Evolutionary conservation across 495 filamentous ascomycete species (phyloP).

Genomic region (Aspergillus olivimuriae): DNA sequence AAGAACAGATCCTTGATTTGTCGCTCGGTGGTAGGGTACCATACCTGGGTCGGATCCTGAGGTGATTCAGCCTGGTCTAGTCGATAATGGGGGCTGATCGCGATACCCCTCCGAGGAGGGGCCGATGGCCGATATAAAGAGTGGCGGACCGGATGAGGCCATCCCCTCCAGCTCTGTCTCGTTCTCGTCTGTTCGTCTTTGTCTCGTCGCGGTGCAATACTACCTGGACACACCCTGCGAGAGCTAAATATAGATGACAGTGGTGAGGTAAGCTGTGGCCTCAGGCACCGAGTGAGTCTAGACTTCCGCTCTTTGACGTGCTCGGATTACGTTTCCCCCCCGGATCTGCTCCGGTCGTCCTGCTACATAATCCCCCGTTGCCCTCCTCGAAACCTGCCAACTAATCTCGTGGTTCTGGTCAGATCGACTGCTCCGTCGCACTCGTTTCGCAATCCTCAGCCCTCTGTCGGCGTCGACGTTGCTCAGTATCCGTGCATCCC

Average conservation of each 20-base stretch:
- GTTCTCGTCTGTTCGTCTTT: background rate
- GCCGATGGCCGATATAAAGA: too few relatives aligned
- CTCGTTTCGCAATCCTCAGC: slow-evolving; percentile 4
- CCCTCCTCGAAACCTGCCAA: too few relatives aligned
- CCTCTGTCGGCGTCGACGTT: slow-evolving; percentile 9
- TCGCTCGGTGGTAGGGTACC: background rate
- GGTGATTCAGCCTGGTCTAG: too few relatives aligned
- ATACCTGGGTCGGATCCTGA: background rate
- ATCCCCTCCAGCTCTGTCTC: too few relatives aligned
- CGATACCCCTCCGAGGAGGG: too few relatives aligned
- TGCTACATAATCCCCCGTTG: background rate
- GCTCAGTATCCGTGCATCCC: too few relatives aligned
- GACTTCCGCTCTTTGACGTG: slow-evolving; percentile 6
- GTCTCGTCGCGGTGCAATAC: background rate
- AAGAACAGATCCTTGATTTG: background rate
- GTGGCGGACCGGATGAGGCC: too few relatives aligned
- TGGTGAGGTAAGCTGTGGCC: slow-evolving; percentile 15
- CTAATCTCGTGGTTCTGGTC: too few relatives aligned
- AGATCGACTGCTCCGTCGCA: background rate
- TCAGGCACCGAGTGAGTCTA: slow-evolving; percentile 10
- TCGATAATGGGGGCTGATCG: too few relatives aligned
- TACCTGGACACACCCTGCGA: slow-evolving; percentile 1
- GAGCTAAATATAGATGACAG: slow-evolving; percentile 5
- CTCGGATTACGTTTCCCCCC: slow-evolving; percentile 6
- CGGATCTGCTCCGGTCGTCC: slow-evolving; percentile 5